phyloP scores from a whole-genome alignment of 495 filamentous ascomycete species.

The Talaromyces adpressus region DNA sequence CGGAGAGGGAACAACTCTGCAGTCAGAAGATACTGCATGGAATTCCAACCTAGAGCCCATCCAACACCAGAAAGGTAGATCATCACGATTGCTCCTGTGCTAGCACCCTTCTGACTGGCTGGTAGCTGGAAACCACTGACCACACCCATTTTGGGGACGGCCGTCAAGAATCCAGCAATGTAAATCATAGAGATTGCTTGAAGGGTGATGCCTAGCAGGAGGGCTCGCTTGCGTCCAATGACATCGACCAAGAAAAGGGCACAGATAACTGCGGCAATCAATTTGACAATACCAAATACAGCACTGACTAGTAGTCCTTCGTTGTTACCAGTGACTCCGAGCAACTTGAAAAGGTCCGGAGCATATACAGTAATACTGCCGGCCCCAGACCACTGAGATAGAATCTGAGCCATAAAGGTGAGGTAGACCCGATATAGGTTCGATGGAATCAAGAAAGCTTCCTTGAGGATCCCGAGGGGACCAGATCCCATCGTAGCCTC shows the following conservation, averaged over 20 bases:
- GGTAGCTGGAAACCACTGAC: slow-evolving; percentile 23
- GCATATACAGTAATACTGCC: slow-evolving; percentile 60
- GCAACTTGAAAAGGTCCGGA: slow-evolving; percentile 54
- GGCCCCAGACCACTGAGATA: slow-evolving; percentile 66
- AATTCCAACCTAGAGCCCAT: slow-evolving; percentile 72
- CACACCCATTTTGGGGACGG: slow-evolving; percentile 39
- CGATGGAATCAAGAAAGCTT: slow-evolving; percentile 50
- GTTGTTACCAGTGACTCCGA: slow-evolving; percentile 55
- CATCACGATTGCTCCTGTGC: slow-evolving; percentile 54
- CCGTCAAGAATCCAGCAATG: slow-evolving; percentile 57
- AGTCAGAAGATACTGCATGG: slow-evolving; percentile 68
- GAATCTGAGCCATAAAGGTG: slow-evolving; percentile 49
- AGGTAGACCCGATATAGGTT: slow-evolving; percentile 62
- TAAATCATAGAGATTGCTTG: slow-evolving; percentile 62
- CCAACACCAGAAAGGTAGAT: slow-evolving; percentile 60
- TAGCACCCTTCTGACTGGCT: slow-evolving; percentile 24
- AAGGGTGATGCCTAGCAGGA: slow-evolving; percentile 55
- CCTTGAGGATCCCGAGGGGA: slow-evolving; percentile 48
- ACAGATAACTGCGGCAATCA: slow-evolving; percentile 54
- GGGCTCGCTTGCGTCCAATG: slow-evolving; percentile 63
- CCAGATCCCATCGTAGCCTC: slow-evolving; percentile 53
- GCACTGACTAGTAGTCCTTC: slow-evolving; percentile 60
- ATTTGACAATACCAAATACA: slow-evolving; percentile 65
- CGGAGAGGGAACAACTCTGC: slow-evolving; percentile 67
- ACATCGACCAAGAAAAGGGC: slow-evolving; percentile 69